Evolutionary conservation across 495 filamentous ascomycete genomes (phyloP).

Genomic region (Lasiosphaeris hirsuta): DNA sequence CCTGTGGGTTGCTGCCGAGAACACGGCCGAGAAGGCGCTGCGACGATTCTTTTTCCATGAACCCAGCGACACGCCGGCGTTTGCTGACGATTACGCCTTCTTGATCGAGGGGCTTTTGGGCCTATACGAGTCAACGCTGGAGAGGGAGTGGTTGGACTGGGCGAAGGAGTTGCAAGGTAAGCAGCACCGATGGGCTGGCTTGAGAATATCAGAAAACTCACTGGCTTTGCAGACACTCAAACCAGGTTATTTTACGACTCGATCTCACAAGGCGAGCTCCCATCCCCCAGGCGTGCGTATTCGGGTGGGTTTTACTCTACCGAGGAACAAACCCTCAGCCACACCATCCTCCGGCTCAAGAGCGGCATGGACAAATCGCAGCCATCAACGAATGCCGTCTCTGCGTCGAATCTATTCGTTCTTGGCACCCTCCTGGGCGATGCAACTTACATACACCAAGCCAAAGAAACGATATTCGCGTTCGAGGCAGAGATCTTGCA

Average conservation of each 20-base stretch:
- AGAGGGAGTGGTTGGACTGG: conserved; percentile 74
- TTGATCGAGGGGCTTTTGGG: conserved; percentile 79
- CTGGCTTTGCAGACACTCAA: conserved; percentile 52
- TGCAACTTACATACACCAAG: conserved; percentile 57
- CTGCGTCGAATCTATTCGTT: conserved; percentile 78
- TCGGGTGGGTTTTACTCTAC: conserved; percentile 88
- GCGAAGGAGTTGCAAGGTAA: conserved; percentile 79
- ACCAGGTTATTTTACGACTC: conserved; percentile 65
- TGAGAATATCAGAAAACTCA: conserved; percentile 48
- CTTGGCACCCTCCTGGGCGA: conserved; percentile 69
- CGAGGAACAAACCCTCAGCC: conserved; percentile 54
- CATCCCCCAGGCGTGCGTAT: conserved; percentile 40
- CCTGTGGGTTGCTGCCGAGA: conserved; percentile 62
- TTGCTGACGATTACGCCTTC: conserved; percentile 96
- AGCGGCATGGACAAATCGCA: conserved; percentile 88
- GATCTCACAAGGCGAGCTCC: conserved; percentile 18
- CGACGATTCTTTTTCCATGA: conserved; percentile 77
- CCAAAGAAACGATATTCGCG: conserved; percentile 70
- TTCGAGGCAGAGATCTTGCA: conserved; percentile 90
- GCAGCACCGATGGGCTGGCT: conserved; percentile 57
- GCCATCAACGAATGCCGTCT: conserved; percentile 83
- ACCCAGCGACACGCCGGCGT: conserved; percentile 64
- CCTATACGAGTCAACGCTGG: conserved; percentile 83
- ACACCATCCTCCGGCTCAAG: conserved; percentile 84
- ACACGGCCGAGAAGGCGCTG: conserved; percentile 46